Percentiles rank a stretch among this genome's conserved stretches.
These are phyloP conservation scores for Fusarium vanettenii DNA, from an alignment of 2,329 filamentous ascomycete genomes.

Conservation along the genomic window DNA sequence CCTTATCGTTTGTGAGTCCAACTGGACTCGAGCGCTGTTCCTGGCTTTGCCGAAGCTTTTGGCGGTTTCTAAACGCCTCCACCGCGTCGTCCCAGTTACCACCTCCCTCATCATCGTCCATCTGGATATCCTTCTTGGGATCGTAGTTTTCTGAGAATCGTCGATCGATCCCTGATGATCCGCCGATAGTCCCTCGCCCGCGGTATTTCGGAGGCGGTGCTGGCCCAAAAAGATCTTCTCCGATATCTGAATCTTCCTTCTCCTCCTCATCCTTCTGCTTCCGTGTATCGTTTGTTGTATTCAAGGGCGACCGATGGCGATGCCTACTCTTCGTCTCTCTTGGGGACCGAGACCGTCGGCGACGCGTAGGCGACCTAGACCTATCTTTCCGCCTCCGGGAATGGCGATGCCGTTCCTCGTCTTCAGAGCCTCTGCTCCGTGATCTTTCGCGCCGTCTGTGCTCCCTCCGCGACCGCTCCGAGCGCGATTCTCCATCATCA, in stretches of 20 bases:
- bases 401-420: slow-evolving; percentile 24
- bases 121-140: slow-evolving; percentile 66
- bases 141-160: slow-evolving; percentile 79
- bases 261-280: slow-evolving; percentile 28
- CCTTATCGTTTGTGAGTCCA: slow-evolving; percentile 81
- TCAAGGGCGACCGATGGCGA: slow-evolving; percentile 47
- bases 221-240: slow-evolving; percentile 83
- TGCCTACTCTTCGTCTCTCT: slow-evolving; percentile 45
- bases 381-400: slow-evolving; percentile 36
- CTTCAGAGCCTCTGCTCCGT: slow-evolving; percentile 20
- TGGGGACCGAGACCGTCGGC: slow-evolving; percentile 48
- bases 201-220: slow-evolving; percentile 67
- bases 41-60: slow-evolving; percentile 80
- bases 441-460: slow-evolving; percentile 33
- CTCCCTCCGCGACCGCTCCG: slow-evolving; percentile 26
- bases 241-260: slow-evolving; percentile 70
- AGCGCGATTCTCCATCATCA: slow-evolving; percentile 23
- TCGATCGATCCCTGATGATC: slow-evolving; percentile 77
- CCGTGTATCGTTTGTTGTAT: slow-evolving; percentile 17
- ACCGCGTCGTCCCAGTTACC: slow-evolving; percentile 85
- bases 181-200: slow-evolving; percentile 75
- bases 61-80: slow-evolving; percentile 82
- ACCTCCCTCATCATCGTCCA: slow-evolving; percentile 58
- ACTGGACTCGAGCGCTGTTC: slow-evolving; percentile 80
- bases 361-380: slow-evolving; percentile 43